Evolutionary conservation across 352 stramenopile species (phyloP), one percentile per base, ranked within the genome.

Genomic region (Phytophthora brassicae): DNA sequence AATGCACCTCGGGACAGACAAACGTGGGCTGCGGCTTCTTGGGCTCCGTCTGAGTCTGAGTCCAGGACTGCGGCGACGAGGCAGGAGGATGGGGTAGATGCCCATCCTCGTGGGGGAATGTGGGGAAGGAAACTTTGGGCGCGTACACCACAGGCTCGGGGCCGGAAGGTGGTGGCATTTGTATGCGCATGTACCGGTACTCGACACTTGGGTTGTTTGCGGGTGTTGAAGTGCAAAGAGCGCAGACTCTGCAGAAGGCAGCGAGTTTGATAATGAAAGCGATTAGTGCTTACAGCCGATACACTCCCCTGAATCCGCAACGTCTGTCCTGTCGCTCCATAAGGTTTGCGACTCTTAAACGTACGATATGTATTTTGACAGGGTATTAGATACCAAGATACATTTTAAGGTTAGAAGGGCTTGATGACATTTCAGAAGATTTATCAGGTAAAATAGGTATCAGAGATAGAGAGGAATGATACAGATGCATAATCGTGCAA

Each of bases 111-210:
- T 64, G 56, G 5, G 44, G 60, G 54, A 63, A 67, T 23, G 51
- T 17, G 24, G 55, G 51, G 62, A 55, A 69, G 12, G 26, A 23
- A 5, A 44, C 16, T 60, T 77, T 70, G 28, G 64, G 51, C 45
- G 64, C 53, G 51, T 70, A 77, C 29, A 77, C 60, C 1, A 66
- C 67, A 17, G 64, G 48, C 45, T 76, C 62, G 22, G 54, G 39
- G 42, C 53, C 57, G 57, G 26, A 48, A 12, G 67, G 39, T 19
- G 61, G 64, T 28, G 55, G 53, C 61, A 74, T 67, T 58, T 80
- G 68, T 68, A 75, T 83, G 60, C 60, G 74, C 74, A 83, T 80
- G 53, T 59, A 72, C 17, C n/a, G n/a, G n/a, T n/a, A n/a, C n/a
- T n/a, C 43, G 22, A 56, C 52, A 53, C 52, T 64, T 29, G 44